Evolutionary conservation across 495 filamentous ascomycete genomes (phyloP).

Genomic region (Trichocladium antarcticum): DNA sequence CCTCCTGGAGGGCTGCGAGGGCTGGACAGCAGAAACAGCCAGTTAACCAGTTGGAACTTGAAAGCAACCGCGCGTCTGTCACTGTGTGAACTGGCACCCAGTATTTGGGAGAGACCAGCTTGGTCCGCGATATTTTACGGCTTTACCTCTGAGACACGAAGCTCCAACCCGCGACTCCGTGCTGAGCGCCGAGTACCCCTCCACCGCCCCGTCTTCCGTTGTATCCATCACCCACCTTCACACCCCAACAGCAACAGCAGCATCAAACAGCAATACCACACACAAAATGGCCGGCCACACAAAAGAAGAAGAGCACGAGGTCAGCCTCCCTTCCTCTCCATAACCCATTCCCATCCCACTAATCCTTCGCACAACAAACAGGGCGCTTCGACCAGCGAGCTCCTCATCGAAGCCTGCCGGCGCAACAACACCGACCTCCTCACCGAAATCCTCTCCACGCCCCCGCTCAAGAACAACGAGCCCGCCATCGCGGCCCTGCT

Average conservation of each 20-base stretch:
- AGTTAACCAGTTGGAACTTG: too few species aligned
- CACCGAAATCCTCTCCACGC: constrained; percentile 41
- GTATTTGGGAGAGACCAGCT: too few species aligned
- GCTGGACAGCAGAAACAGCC: too few species aligned
- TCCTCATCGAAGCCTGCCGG: constrained; percentile 84
- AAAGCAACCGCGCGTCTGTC: too few species aligned
- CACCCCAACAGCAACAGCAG: neutral
- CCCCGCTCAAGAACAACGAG: constrained; percentile 20
- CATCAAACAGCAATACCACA: neutral
- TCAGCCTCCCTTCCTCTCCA: constrained; percentile 10
- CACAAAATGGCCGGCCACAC: constrained; percentile 28
- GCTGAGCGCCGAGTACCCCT: too few species aligned
- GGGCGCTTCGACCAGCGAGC: constrained; percentile 78
- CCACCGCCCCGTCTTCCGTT: too few species aligned
- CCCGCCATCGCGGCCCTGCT: constrained; percentile 55
- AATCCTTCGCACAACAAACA: constrained; percentile 21
- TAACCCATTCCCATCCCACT: neutral
- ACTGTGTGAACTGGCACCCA: too few species aligned
- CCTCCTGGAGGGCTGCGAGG: constrained; percentile 12
- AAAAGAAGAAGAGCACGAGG: constrained; percentile 36
- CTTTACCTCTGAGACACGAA: too few species aligned
- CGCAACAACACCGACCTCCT: constrained; percentile 85
- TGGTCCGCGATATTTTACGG: too few species aligned
- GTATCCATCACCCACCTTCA: neutral
- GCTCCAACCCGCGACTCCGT: too few species aligned